These are phyloP conservation scores for Trichocladium uniseriatum DNA, from an alignment of 495 filamentous ascomycete genomes.

Conservation along the genomic window DNA sequence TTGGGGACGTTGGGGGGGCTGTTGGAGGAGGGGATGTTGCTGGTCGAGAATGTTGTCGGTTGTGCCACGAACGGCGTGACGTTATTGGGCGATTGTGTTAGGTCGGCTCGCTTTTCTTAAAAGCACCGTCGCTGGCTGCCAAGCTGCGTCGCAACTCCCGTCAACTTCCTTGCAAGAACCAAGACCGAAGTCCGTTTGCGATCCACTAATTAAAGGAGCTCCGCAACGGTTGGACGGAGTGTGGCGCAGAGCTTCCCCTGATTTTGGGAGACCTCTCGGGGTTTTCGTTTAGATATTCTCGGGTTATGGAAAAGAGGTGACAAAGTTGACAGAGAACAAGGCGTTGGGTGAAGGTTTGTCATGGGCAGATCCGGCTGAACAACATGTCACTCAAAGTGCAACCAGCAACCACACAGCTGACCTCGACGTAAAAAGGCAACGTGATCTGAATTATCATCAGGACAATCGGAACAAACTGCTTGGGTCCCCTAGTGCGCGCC, in stretches of 20 bases:
- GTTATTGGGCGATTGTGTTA: conserved; percentile 17
- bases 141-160: background rate
- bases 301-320: background rate
- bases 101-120: conserved; percentile 1
- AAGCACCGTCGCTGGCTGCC: background rate
- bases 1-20: background rate
- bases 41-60: conserved; percentile 12
- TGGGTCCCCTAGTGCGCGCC: too few relatives aligned
- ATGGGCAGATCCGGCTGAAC: too few relatives aligned
- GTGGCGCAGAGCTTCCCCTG: conserved; percentile 8
- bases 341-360: too few relatives aligned
- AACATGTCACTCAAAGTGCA: too few relatives aligned
- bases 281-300: too few relatives aligned
- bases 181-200: background rate
- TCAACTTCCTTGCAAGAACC: background rate
- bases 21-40: conserved; percentile 1
- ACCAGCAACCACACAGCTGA: too few relatives aligned
- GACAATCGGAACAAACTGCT: too few relatives aligned
- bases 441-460: too few relatives aligned
- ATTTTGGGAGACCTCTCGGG: conserved; percentile 3
- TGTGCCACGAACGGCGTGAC: conserved; percentile 20
- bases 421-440: too few relatives aligned
- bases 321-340: too few relatives aligned
- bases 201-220: conserved; percentile 3
- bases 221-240: background rate